Evolutionary conservation across 2,329 filamentous ascomycete species (phyloP).

Genomic region (Trichoderma semiorbis): DNA sequence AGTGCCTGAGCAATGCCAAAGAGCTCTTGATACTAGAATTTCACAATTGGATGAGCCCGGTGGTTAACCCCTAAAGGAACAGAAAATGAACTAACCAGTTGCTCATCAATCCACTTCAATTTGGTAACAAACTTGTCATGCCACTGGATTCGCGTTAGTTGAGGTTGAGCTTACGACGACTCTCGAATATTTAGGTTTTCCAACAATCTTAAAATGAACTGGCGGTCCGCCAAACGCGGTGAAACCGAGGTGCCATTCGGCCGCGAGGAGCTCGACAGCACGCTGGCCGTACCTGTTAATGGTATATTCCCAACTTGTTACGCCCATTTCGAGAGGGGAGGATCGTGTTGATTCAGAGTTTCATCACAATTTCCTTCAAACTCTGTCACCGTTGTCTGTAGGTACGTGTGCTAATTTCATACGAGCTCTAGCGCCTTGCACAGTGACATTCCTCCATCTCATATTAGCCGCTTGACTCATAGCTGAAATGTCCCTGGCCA

Average conservation of each 20-base stretch:
- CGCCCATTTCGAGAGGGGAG: neutral
- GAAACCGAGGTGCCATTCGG: slow-evolving; percentile 47
- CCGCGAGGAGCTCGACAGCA: slow-evolving; percentile 42
- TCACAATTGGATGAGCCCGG: neutral
- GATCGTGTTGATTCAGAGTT: neutral
- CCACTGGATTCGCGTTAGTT: slow-evolving; percentile 36
- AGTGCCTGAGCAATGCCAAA: slow-evolving; percentile 67
- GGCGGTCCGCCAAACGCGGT: slow-evolving; percentile 65
- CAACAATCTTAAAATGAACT: slow-evolving; percentile 64
- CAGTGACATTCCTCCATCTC: neutral
- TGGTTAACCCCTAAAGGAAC: too few relatives aligned
- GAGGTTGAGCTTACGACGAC: neutral
- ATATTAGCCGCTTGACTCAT: neutral
- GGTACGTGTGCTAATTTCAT: neutral
- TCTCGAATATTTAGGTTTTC: neutral
- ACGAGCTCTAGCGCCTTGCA: neutral
- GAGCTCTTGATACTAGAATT: slow-evolving; percentile 62
- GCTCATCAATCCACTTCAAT: slow-evolving; percentile 64
- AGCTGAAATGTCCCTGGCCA: neutral
- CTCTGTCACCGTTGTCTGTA: neutral
- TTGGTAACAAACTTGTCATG: slow-evolving; percentile 59
- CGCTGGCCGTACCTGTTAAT: neutral
- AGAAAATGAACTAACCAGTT: slow-evolving; percentile 45
- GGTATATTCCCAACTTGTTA: neutral
- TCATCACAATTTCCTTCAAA: neutral